Percentiles rank a stretch among this genome's conserved stretches.
These are phyloP conservation scores for Miamiensis avidus DNA, from an alignment of 169 alveolate species.

Conservation along the genomic window DNA sequence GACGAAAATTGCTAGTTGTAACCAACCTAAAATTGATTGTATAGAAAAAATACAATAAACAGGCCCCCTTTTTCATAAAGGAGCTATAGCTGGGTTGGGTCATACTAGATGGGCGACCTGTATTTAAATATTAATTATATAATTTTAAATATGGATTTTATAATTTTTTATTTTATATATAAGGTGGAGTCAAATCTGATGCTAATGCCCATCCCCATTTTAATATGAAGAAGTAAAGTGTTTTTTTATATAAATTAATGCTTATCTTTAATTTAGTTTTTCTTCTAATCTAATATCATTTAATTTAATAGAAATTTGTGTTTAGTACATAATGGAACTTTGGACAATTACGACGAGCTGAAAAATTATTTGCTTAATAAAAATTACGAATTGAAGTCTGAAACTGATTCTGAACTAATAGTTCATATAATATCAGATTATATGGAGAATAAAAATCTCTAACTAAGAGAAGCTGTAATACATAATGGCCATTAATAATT, in stretches of 20 bases:
- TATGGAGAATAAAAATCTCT: constrained; percentile 70
- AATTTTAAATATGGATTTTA: no score
- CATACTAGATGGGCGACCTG: constrained; percentile 99
- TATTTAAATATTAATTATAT: no score
- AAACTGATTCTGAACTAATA: constrained; percentile 96
- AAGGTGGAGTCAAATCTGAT: constrained; percentile 96
- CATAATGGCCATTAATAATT: no score
- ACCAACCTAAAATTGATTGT: constrained; percentile 75
- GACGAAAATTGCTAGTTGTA: constrained; percentile 84
- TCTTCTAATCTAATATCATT: constrained; percentile 82
- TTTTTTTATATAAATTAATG: no score
- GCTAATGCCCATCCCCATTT: constrained; percentile 98
- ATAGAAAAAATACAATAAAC: constrained; percentile 77
- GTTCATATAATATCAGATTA: constrained; percentile 91
- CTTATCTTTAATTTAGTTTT: no score
- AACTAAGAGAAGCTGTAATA: no score
- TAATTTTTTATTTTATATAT: no score
- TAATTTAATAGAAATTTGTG: no score
- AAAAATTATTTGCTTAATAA: constrained; percentile 70
- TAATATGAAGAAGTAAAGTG: no score
- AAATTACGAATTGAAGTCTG: constrained; percentile 79
- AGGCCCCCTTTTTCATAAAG: constrained; percentile 73
- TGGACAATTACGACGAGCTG: constrained; percentile 86
- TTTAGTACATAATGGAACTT: constrained; percentile 98
- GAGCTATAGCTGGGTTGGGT: constrained; percentile 93